phyloP scores from a whole-genome alignment of 495 filamentous ascomycete species.

The Aspergillus olivimuriae region DNA sequence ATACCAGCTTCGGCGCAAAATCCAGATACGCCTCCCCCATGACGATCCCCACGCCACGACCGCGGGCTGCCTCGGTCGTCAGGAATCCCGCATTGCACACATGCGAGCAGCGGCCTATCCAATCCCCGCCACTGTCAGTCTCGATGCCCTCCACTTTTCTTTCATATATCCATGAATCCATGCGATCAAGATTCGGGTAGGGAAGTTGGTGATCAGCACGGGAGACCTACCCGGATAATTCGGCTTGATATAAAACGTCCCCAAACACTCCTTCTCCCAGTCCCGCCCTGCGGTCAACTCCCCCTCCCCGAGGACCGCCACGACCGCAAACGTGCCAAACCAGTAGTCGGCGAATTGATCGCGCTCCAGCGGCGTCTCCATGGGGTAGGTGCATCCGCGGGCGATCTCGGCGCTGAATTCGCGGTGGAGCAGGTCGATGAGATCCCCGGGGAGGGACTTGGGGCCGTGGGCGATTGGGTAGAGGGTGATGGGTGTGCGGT shows the following conservation, averaged over 20 bases:
- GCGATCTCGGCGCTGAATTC: constrained; percentile 88
- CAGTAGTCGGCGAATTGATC: constrained; percentile 79
- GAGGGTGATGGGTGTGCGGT: constrained; percentile 75
- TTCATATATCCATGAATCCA: constrained; percentile 3
- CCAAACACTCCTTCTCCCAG: constrained; percentile 80
- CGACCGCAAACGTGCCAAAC: constrained; percentile 88
- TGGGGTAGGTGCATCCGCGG: constrained; percentile 88
- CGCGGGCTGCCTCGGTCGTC: constrained; percentile 76
- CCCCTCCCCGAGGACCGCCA: constrained; percentile 69
- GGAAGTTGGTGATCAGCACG: too few species aligned
- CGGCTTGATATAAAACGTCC: constrained; percentile 96
- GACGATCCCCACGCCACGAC: constrained; percentile 76
- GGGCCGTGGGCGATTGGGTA: constrained; percentile 66
- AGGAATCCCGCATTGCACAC: constrained; percentile 94
- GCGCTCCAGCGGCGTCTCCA: constrained; percentile 66
- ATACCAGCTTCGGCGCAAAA: constrained; percentile 82
- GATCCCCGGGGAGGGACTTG: constrained; percentile 42
- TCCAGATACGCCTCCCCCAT: constrained; percentile 92
- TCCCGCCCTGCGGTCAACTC: constrained; percentile 47
- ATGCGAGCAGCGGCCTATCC: constrained; percentile 51
- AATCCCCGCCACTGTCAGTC: too few species aligned
- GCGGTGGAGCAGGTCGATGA: constrained; percentile 63
- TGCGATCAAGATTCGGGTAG: constrained; percentile 40
- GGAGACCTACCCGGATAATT: constrained; percentile 94
- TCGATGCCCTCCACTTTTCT: too few species aligned